Base-by-base conservation (phyloP, 441 rosid genomes). In the Corymbia citriodora region DNA sequence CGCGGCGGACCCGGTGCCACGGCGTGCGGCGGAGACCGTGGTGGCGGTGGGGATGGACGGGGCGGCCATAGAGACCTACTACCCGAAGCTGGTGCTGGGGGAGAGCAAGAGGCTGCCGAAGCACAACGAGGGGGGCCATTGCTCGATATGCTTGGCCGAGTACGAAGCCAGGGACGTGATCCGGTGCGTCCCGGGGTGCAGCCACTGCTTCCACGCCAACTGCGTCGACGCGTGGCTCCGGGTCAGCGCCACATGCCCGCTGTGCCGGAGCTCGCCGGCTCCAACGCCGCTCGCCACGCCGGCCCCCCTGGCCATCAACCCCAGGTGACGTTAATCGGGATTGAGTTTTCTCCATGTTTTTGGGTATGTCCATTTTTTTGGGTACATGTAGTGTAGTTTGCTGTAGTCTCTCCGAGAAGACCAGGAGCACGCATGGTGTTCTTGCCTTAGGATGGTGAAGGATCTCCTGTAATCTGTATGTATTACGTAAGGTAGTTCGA, bases 191-290 rank as follows among this genome's bases (percentile, higher is more conserved):
- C 93, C 93, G 23, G 92, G 91, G 55, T 93, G 94, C 88, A 89
- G 90, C 59, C 94, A 93, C 92, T 93, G 92, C 91, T 93, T 93
- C 94, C 94, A 93, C 49, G 93, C 92, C 2, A 90, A 88, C 59
- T 93, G 94, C 36, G 88, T 92, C 48, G 93, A 93, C 33, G 93
- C 90, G 13, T 92, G 94, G 94, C 92, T 93, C 12, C 55, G 87
- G 93, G 87, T 88, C 91, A 93, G 88, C 23, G 91, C 90, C 68
- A 92, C 94, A 31, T 93, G 94, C 72, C 93, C 94, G 16, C 48
- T 93, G 50, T 93, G 94, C 88, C 88, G 94, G 91, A 89, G 82
- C 49, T 93, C 91, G 4, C 92, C 92, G 15, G 92, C 87, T 25
- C 90, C 94, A 27, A 89, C 93, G 21, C 94, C 93, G 52, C 81